Base-by-base conservation (phyloP, 169 alveolate species). In the Plasmodium vinckei region DNA sequence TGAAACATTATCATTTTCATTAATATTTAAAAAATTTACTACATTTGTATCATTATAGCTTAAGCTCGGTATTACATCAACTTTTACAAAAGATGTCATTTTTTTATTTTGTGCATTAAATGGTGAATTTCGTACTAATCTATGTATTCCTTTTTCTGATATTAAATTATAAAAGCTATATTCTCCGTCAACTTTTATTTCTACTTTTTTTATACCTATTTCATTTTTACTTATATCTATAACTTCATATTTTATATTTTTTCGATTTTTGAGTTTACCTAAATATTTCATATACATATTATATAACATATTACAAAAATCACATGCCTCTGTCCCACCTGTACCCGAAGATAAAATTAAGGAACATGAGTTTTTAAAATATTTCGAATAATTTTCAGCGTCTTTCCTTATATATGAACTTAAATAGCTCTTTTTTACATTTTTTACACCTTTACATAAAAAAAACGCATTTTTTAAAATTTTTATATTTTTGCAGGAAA, bases 241-340 rank as follows among this genome's bases (percentile, higher is more conserved):
- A 46, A 59, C 57, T 39, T 75, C 86, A 56, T 88, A 86, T 39
- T 91, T 94, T 42, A 88, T 87, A 23, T 86, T 69, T 19, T 87
- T 87, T 47, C 92, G 92, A 21, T 46, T 82, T 15, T 68, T 49
- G 25, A 92, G 87, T 67, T 73, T 77, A 10, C 89, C 73, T 9
- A 93, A 87, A 84, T 92, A 93, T 68, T 90, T 89, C 53, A 87
- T 92, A 87, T 93, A 93, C 96, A 93, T 93, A 69, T 91, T 82
- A 27, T 87, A 82, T 3, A 93, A 70, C 87, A 93, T 93, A 54
- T 79, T 88, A 42, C 96, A 93, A 72, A 87, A 93, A 61, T 93
- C 96, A 72, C 89, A 93, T 4, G 96, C 93, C 47, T 93, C 96
- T 12, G 96, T 87, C 3, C 96, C 96, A 15, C 96, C 96, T 23